Conservation (phyloP, 2,329 filamentous ascomycete species). For the Trichophyton schoenleinii region DNA sequence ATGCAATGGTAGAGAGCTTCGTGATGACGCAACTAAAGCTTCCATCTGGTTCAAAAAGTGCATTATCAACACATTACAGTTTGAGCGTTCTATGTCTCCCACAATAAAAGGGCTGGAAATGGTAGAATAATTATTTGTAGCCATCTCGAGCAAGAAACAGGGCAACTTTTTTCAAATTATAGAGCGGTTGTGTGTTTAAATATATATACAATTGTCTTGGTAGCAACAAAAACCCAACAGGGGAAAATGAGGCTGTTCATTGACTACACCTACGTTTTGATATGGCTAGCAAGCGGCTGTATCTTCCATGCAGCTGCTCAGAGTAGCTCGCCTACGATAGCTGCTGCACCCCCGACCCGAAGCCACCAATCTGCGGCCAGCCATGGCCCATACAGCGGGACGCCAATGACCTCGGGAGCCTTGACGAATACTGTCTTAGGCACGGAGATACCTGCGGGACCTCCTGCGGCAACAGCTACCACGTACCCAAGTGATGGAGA, state of each 20-base stretch:
- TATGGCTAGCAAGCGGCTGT: neutral
- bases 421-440: constrained; percentile 44
- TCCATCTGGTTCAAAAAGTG: neutral
- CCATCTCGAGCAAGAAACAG: neutral
- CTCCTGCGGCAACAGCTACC: constrained; percentile 49
- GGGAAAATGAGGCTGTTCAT: neutral
- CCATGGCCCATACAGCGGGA: constrained; percentile 51
- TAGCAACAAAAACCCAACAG: neutral
- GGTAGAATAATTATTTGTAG: neutral
- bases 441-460: constrained; percentile 44
- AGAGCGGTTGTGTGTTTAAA: neutral
- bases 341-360: constrained; percentile 9
- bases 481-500: constrained; percentile 60
- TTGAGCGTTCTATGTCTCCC: neutral
- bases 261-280: neutral
- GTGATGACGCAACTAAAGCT: neutral
- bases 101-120: neutral
- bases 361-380: constrained; percentile 1
- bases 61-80: neutral
- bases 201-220: neutral
- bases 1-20: neutral
- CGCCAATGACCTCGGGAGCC: constrained; percentile 57
- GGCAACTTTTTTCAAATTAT: neutral
- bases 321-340: neutral
- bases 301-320: neutral